These are phyloP conservation scores for Naegleria gruberi DNA, from an alignment of 208 protist genomes.

Conservation along the genomic window DNA sequence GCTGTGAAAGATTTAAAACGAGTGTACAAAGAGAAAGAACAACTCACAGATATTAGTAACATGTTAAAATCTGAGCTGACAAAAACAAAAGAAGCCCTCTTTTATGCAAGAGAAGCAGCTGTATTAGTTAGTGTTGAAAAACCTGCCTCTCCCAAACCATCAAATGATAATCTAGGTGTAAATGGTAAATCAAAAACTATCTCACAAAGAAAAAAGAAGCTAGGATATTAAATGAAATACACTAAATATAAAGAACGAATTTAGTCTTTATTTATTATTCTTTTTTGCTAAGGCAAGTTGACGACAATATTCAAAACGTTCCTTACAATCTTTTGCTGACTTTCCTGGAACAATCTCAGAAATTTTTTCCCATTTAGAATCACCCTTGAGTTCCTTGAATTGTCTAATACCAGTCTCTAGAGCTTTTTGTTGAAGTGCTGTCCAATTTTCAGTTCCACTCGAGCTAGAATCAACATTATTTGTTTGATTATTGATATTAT, in stretches of 20 bases:
- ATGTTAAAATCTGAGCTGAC: neutral
- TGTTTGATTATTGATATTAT: neutral
- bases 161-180: neutral
- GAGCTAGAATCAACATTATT: neutral
- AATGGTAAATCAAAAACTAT: neutral
- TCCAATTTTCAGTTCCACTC: slow-evolving; percentile 65
- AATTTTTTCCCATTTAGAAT: slow-evolving; percentile 91
- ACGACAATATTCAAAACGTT: slow-evolving; percentile 50
- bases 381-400: slow-evolving; percentile 79
- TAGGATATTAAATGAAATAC: neutral
- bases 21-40: neutral
- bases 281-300: neutral
- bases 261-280: neutral
- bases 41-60: neutral
- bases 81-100: neutral
- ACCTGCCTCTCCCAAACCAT: no score
- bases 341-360: slow-evolving; percentile 78
- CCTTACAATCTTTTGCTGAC: slow-evolving; percentile 88
- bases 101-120: neutral
- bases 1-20: slow-evolving; percentile 3
- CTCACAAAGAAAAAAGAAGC: neutral
- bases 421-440: slow-evolving; percentile 82
- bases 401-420: slow-evolving; percentile 79
- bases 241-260: neutral
- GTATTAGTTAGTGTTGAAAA: no score